Evolutionary conservation across 129 eudicot species (phyloP), one percentile per base, ranked within the genome.

Genomic region (sunflower (Helianthus annuus)): DNA sequence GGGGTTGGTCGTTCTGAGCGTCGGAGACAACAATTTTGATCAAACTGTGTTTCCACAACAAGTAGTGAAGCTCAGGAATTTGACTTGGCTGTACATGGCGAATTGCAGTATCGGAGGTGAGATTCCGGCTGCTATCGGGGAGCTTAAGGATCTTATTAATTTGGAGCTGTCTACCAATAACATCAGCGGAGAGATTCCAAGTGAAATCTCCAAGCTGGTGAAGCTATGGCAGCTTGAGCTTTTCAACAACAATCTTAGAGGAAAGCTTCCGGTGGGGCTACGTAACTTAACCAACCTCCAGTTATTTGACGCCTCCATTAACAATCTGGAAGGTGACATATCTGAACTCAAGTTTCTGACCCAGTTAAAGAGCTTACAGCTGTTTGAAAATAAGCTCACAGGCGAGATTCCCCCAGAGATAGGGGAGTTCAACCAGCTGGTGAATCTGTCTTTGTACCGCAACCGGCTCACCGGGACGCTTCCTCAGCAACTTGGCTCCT

Each of bases 11-110:
- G 89, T 73, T 49, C 51, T 95, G 19, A 86, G 97, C 78, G 45
- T 95, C 0, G 99, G 99, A 1, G 99, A 95, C 48, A 95, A 95
- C 70, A 74, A 76, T 2, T 86, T 95, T 49, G 83, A 88, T 57
- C 49, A 22, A 10, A 79, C 90, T 15, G 77, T 82, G 12, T 90
- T 95, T 70, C 99, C 99, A 1, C 34, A 39, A 1, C 76, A 66
- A 78, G 70, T 90, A 10, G 3, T 76, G 34, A 70, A 70, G 48
- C 87, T 95, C 0, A 51, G 52, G 39, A 79, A 81, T 11, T 69
- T 95, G 74, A 83, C 68, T 11, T 90, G 94, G 96, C 66, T 95
- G 3, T 95, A 95, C 80, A 72, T 95, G 79, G 45, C 94, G 14
- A 95, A 90, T 56, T 90, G 94, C 15, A 90, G 94, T 63, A 81